Evolutionary conservation across 192 early-diverging fungal species (phyloP).

Genomic region (Coemansia javaensis): DNA sequence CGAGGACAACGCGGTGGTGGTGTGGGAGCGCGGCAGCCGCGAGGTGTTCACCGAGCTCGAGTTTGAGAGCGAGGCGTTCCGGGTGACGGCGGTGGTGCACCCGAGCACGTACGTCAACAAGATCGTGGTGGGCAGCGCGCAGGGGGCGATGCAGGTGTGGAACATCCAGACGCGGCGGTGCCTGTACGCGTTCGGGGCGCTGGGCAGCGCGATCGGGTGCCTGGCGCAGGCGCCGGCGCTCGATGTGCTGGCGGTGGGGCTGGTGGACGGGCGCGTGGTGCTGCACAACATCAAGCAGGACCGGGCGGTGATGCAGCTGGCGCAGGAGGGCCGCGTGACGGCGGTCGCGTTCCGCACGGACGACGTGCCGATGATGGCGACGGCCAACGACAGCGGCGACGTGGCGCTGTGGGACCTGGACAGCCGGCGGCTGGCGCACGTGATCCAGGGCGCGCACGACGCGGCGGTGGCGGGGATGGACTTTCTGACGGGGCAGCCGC

Average conservation of each 20-base stretch:
- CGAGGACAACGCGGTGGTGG: constrained; percentile 72
- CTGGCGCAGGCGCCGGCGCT: constrained; percentile 85
- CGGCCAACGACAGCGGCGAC: constrained; percentile 81
- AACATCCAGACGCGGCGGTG: constrained; percentile 75
- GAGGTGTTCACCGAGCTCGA: constrained; percentile 70
- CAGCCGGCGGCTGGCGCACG: constrained; percentile 63
- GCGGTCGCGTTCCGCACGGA: constrained; percentile 89
- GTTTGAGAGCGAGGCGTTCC: constrained; percentile 65
- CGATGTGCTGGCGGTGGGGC: constrained; percentile 89
- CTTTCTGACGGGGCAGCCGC: constrained; percentile 78
- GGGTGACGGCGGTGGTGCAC: constrained; percentile 73
- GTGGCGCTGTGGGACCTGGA: constrained; percentile 91
- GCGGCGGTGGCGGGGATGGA: constrained; percentile 68
- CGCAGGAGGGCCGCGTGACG: constrained; percentile 87
- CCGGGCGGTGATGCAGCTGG: constrained; percentile 65
- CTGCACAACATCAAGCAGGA: constrained; percentile 85
- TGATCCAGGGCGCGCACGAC: constrained; percentile 84
- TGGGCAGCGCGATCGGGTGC: constrained; percentile 70
- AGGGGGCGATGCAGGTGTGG: constrained; percentile 92
- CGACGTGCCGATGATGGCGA: constrained; percentile 82
- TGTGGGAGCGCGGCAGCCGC: constrained; percentile 70
- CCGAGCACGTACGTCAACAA: constrained; percentile 99
- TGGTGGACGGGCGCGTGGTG: constrained; percentile 79
- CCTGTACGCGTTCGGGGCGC: constrained; percentile 75
- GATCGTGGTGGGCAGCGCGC: constrained; percentile 75